Evolutionary conservation across 495 filamentous ascomycete genomes (phyloP), one percentile per base, ranked within the genome.

Genomic region (Penicillium antarcticum): DNA sequence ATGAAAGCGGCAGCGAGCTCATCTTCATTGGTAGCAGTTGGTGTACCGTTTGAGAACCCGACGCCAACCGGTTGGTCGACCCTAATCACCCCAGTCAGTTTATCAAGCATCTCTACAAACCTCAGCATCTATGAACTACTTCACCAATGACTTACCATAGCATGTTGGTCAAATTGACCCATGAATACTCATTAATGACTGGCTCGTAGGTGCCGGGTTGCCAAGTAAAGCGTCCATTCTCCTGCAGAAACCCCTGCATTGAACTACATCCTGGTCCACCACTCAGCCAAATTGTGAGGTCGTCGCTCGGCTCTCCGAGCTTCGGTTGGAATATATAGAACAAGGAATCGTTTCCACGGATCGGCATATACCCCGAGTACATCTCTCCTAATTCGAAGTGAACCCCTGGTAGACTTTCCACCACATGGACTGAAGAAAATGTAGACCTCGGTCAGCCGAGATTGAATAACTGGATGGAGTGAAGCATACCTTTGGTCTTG

Each of bases 161-260:
- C 42, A 45, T 45, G 21, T 45, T 45, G 16, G 42, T 45, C n/a
- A 45, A 24, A n/a, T 45, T 45, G 17, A 45, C 42, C 42, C 42
- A 45, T 34, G 42, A 45, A 16, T 45, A 45, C 17, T 33, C 24
- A 24, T 45, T 45, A 21, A 45, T 34, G 17, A 45, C 42, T 14
- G 42, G 42, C n/a, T 35, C 42, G 12, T 45, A 45, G 17, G 42
- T 45, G 6, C 42, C 31, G 6, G 42, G 42, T 4, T 33, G 29
- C 42, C 42, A 45, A 13, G 29, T 34, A 14, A 45, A 45, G 12
- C 42, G 42, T 1, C 42, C 42, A 7, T 45, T 45, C 29, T 45
- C 29, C 11, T 45, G 42, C 5, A 45, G 23, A 21, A 45, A 45
- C 1, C 42, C 42, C 12, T 45, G 42, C 42, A 45, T 45, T 9